Evolutionary conservation across 768 basidiomycete species (phyloP), one percentile per base, ranked within the genome.

Genomic region (Collybiopsis luxurians): DNA sequence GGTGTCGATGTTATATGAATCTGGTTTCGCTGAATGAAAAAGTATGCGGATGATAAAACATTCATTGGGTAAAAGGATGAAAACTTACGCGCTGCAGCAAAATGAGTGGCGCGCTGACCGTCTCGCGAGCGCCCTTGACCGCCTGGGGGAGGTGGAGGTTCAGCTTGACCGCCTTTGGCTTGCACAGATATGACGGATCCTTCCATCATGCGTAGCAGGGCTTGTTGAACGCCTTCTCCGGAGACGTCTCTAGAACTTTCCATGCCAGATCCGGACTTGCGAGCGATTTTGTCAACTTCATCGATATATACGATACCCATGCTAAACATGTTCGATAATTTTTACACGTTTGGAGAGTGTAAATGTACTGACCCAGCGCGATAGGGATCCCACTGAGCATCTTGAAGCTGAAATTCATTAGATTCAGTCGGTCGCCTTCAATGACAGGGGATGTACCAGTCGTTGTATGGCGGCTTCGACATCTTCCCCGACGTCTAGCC

Each of bases 261-360:
- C 27, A 77, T 75, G 4, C 88, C 87, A 23, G 74, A 72, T 43
- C 80, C 71, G 5, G 77, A 67, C 63, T 83, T 88, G 48, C 84
- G 81, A 13, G 93, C 89, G 57, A 97, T 86, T 74, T 98, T 98
- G 74, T 98, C 96, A 1, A 95, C 77, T 73, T 98, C 96, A 65
- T 98, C 96, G 46, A 98, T 95, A 67, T 96, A 96, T 30, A 98
- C 87, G 59, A 98, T 97, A 5, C 95, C 95, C 68, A 86, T 86
- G 66, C 92, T 95, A 56, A n/a, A 17, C 42, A 38, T 19, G 10
- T 17, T 23, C 17, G 10, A 30, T 45, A 42, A 23, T 21, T 15
- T 39, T 27, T 13, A 19, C 44, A 46, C 48, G 61, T 39, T 30
- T 47, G 43, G 38, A 57, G n/a, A 47, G 46, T 36, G 46, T 44